Base-by-base conservation (phyloP, 2,329 filamentous ascomycete genomes). In the Macrophomina tecta region DNA sequence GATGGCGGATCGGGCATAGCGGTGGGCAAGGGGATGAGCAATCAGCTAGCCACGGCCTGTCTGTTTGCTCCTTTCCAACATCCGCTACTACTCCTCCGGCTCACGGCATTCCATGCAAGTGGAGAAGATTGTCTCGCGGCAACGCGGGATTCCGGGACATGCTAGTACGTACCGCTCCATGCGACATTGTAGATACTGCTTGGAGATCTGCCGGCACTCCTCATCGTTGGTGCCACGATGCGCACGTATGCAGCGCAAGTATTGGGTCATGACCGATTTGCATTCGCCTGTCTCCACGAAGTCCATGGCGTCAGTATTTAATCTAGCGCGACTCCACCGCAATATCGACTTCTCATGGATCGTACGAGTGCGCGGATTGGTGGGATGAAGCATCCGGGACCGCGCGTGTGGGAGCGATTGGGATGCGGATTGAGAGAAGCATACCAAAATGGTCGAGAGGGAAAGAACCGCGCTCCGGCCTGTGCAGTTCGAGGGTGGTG, bases 401-500 rank as follows among this genome's bases (percentile, higher is more conserved):
- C n/a, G n/a, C 9, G 58, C 45, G 30, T 5, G 8, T 6, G 28
- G 56, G 40, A 18, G n/a, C 3, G 4, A 5, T 45, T 6, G 55
- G 9, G 23, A 6, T 14, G 36, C 3, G n/a, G 38, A 5, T 30
- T 46, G 23, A 45, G 5, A 16, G 32, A 42, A 64, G 68, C 75
- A 60, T 81, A 89, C 88, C 93, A 78, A 97, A 93, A 74, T 97
- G 94, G 79, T 98, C 94, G 66, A 98, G 88, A n/a, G 94, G 94
- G 76, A 98, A 98, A 73, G 92, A 96, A 66, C 94, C 94, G 73
- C 94, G 89, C 78, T 97, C 91, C 5, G 94, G 94, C 67, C 92
- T 95, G 65, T 18, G 16, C n/a, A 9, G n/a, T 5, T 8, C n/a
- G 11, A n/a, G 16, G 9, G 58, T 62, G 32, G n/a, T 38, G 58